Percentiles rank a stretch among this genome's conserved stretches.
Conservation (phyloP, 768 basidiomycete species). For the Porphyrellus cyaneotinctus region DNA sequence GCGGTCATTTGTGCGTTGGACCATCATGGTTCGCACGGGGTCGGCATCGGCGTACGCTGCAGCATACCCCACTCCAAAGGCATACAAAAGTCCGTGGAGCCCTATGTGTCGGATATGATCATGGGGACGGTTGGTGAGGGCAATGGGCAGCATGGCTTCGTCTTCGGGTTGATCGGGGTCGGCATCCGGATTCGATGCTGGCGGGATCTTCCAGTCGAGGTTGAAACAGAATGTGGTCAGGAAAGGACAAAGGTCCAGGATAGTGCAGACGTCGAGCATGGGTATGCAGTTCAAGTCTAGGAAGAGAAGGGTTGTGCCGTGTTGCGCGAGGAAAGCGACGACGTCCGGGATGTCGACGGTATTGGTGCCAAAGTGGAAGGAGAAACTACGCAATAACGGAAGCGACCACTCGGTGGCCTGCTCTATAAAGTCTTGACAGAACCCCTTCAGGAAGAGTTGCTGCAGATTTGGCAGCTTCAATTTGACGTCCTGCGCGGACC, state of each 20-base stretch:
- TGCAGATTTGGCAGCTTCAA: conserved; percentile 53
- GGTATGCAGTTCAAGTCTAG: conserved; percentile 64
- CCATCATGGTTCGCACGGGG: conserved; percentile 42
- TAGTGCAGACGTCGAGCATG: conserved; percentile 49
- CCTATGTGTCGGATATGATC: conserved; percentile 57
- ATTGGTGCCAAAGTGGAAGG: conserved; percentile 44
- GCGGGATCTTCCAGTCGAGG: conserved; percentile 62
- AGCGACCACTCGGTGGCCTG: conserved; percentile 65
- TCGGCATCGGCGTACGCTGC: conserved; percentile 40
- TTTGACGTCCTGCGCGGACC: conserved; percentile 55
- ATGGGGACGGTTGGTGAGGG: conserved; percentile 52
- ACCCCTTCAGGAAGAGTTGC: conserved; percentile 60
- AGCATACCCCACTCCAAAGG: conserved; percentile 62
- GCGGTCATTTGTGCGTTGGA: conserved; percentile 58
- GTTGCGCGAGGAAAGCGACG: conserved; percentile 51
- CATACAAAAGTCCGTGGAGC: conserved; percentile 62
- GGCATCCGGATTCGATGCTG: conserved; percentile 12
- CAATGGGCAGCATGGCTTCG: conserved; percentile 32
- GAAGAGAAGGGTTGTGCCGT: conserved; percentile 55
- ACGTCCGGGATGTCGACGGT: conserved; percentile 53
- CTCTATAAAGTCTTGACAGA: conserved; percentile 63
- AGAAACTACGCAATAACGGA: conserved; percentile 54
- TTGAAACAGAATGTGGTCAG: conserved; percentile 68
- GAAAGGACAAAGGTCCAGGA: conserved; percentile 61
- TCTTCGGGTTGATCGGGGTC: conserved; percentile 19